A percentile compares a stretch with the other conserved stretches of the same genome.
These are phyloP conservation scores for Spirogloea muscicola DNA, from an alignment of 139 green algal genomes.

Conservation along the genomic window DNA sequence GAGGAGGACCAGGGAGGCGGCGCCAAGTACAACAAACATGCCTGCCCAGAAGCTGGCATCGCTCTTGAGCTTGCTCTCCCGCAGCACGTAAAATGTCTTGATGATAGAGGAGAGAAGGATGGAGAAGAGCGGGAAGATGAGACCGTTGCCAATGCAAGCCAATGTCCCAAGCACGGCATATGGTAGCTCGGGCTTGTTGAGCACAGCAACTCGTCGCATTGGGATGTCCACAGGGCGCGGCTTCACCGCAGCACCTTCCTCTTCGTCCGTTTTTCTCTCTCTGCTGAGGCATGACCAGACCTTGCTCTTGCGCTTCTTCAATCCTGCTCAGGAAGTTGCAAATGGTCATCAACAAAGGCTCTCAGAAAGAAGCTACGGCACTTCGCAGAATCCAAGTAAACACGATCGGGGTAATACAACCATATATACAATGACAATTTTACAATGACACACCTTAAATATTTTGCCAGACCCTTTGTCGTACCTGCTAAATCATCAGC, in stretches of 20 bases:
- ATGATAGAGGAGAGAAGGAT: conserved; percentile 51
- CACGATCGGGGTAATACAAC: no score
- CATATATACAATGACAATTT: no score
- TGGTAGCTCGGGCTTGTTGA: conserved; percentile 31
- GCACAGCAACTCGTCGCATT: conserved; percentile 10
- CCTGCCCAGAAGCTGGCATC: conserved; percentile 27
- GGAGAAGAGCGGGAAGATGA: conserved; percentile 45
- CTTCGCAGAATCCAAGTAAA: no score
- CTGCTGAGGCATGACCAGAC: no score
- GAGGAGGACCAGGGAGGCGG: conserved; percentile 4
- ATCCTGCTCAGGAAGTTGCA: no score
- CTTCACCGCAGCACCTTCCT: neutral
- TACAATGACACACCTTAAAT: no score
- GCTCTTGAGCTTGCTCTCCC: conserved; percentile 11
- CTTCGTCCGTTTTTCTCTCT: neutral
- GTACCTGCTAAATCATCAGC: no score
- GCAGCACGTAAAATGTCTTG: conserved; percentile 33
- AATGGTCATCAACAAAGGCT: no score
- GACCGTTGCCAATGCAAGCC: conserved; percentile 23
- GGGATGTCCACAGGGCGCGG: neutral
- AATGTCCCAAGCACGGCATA: conserved; percentile 29
- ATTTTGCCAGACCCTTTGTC: no score
- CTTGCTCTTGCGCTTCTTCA: no score
- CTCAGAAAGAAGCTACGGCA: no score
- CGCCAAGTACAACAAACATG: conserved; percentile 42